phyloP scores from a whole-genome alignment of 345 rosid species.

The Populus nigra region DNA sequence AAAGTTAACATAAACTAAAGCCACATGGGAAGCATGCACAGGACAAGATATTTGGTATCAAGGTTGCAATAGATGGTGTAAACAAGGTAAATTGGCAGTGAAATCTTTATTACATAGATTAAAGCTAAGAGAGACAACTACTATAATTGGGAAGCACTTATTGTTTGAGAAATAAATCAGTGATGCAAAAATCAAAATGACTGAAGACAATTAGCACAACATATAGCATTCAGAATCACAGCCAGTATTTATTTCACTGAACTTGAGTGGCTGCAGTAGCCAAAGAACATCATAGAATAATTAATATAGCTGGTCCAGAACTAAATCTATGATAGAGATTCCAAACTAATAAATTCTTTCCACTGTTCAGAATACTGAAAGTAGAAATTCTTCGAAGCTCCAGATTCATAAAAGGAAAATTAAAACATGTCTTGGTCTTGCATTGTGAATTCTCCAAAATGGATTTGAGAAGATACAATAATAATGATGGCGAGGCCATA shows the following conservation, averaged over 20 bases:
- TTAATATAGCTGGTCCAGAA: background rate
- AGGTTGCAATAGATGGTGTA: background rate
- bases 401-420: background rate
- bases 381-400: background rate
- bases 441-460: background rate
- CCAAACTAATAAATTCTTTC: background rate
- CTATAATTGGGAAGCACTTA: background rate
- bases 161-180: background rate
- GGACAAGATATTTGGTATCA: background rate
- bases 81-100: background rate
- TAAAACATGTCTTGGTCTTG: background rate
- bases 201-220: background rate
- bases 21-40: background rate
- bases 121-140: background rate
- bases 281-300: background rate
- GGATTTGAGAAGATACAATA: background rate
- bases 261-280: background rate
- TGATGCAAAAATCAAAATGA: background rate
- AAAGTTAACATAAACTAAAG: constrained; percentile 17
- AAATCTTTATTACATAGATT: background rate
- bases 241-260: background rate
- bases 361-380: background rate
- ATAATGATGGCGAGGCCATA: background rate
- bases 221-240: background rate
- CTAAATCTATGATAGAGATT: background rate